Percentiles rank a stretch among this genome's conserved stretches.
These are phyloP conservation scores for Pouteria glomerata DNA, from an alignment of 148 eudicot genomes.

Conservation along the genomic window DNA sequence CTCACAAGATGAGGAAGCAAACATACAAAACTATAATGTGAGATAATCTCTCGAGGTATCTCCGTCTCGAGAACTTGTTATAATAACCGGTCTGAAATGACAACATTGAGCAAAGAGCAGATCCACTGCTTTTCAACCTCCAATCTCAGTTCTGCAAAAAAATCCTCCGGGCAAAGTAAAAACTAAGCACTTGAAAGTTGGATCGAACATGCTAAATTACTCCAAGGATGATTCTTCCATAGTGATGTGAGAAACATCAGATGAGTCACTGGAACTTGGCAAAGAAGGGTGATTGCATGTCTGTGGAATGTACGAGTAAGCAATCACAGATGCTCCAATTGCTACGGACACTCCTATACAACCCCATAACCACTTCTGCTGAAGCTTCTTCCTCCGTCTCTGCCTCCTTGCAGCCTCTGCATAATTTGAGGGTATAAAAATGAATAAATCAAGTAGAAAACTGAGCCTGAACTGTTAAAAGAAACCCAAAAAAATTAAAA, in stretches of 20 bases:
- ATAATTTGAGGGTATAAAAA: not conserved
- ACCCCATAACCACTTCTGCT: conserved; percentile 43
- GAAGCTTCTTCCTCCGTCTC: conserved; percentile 30
- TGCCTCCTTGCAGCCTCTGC: conserved; percentile 46
- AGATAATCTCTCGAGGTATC: not conserved
- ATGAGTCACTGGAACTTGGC: conserved; percentile 10
- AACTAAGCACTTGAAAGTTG: too few relatives aligned
- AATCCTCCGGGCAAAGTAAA: too few relatives aligned
- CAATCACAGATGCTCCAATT: conserved; percentile 34
- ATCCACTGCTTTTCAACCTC: too few relatives aligned
- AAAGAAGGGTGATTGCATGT: not conserved
- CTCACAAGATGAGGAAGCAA: not conserved
- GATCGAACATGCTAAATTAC: too few relatives aligned
- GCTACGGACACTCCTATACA: conserved; percentile 35
- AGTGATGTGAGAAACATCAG: conserved; percentile 11
- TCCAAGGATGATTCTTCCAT: not conserved
- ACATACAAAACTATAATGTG: not conserved
- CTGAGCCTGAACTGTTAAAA: not conserved
- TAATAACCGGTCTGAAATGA: too few relatives aligned
- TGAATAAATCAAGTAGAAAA: not conserved
- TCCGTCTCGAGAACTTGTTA: not conserved
- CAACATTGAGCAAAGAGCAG: too few relatives aligned
- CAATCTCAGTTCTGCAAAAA: too few relatives aligned
- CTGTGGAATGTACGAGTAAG: conserved; percentile 31
- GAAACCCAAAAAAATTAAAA: too few relatives aligned